A percentile compares a stretch with the other conserved stretches of the same genome.
These are phyloP conservation scores for Skeletonema menzelii DNA, from an alignment of 108 stramenopile species.

Conservation along the genomic window DNA sequence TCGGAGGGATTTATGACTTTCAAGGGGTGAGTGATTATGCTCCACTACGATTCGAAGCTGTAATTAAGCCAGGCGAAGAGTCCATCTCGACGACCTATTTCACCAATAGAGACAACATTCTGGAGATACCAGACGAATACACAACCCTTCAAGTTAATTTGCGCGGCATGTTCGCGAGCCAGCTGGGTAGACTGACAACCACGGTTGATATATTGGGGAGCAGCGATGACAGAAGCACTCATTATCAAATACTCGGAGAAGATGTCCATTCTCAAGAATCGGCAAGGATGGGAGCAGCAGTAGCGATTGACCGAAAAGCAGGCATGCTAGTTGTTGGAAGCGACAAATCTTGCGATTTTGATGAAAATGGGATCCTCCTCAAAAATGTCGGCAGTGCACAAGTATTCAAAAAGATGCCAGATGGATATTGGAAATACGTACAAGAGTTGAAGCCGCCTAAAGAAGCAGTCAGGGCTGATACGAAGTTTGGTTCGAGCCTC, in stretches of 20 bases:
- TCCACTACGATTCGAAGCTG: slow-evolving; percentile 27
- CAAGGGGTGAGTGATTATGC: slow-evolving; percentile 65
- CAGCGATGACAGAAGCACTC: slow-evolving; percentile 30
- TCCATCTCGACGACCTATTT: slow-evolving; percentile 15
- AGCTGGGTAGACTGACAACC: slow-evolving; percentile 56
- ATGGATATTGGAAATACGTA: slow-evolving; percentile 30
- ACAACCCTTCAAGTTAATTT: slow-evolving; percentile 53
- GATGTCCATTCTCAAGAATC: slow-evolving; percentile 17
- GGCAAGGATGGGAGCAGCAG: slow-evolving; percentile 49
- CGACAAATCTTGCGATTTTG: slow-evolving; percentile 33
- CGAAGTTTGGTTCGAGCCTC: slow-evolving; percentile 51
- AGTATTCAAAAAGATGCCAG: slow-evolving; percentile 38
- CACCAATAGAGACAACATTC: slow-evolving; percentile 65
- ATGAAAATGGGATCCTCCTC: slow-evolving; percentile 4
- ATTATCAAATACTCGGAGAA: slow-evolving; percentile 36
- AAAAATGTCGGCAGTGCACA: slow-evolving; percentile 55
- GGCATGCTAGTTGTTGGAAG: slow-evolving; percentile 50
- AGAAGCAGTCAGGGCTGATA: slow-evolving; percentile 2
- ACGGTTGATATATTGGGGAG: slow-evolving; percentile 60
- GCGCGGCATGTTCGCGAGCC: slow-evolving; percentile 73
- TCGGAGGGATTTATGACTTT: slow-evolving; percentile 65
- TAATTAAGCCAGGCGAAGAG: slow-evolving; percentile 25
- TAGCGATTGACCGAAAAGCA: slow-evolving; percentile 42
- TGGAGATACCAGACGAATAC: slow-evolving; percentile 68
- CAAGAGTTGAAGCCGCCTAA: slow-evolving; percentile 26